Evolutionary conservation across 129 eudicot species (phyloP), one percentile per base, ranked within the genome.

Genomic region (Ambrosia trifida): DNA sequence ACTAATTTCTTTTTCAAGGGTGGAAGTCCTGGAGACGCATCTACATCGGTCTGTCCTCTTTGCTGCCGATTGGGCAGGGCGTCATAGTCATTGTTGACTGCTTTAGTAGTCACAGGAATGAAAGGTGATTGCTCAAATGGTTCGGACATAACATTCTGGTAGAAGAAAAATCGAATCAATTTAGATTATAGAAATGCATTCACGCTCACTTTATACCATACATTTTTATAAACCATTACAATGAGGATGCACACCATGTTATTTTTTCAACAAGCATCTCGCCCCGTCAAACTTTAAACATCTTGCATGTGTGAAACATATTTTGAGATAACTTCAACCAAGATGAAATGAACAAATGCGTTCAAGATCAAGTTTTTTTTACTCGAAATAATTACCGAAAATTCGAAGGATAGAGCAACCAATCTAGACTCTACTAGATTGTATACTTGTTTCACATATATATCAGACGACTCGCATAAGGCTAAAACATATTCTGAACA

Each of bases 121-220:
- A 85, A 89, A 53, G 96, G 98, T 2, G 90, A 83, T 41, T 88
- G 88, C 76, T 94, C 98, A 79, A 89, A 94, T 49, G 98, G 95
- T 75, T 89, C 98, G 46, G 95, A 68, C 53, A 80, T 85, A 54
- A 85, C 98, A 85, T 84, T 85, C 98, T 94, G 90, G 79, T 46
- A 70, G 69, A 78, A 35, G 11, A 64, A 73, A 75, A 57, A 51
- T 7, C 56, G 66, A 49, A 38, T 18, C 33, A 36, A 11, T 51
- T n/a, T n/a, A n/a, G n/a, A n/a, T n/a, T n/a, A 12, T 51, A 43
- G 8, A 58, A 60, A 57, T 59, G 70, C 7, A 66, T 68, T 68
- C 53, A 46, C 50, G 20, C 11, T 45, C 52, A 49, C 32, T 9
- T 28, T 46, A 18, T 14, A 20, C 2, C 40, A 47, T 49, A 24